Base-by-base conservation (phyloP, 192 early-diverging fungal genomes). In the Coemansia sp. region DNA sequence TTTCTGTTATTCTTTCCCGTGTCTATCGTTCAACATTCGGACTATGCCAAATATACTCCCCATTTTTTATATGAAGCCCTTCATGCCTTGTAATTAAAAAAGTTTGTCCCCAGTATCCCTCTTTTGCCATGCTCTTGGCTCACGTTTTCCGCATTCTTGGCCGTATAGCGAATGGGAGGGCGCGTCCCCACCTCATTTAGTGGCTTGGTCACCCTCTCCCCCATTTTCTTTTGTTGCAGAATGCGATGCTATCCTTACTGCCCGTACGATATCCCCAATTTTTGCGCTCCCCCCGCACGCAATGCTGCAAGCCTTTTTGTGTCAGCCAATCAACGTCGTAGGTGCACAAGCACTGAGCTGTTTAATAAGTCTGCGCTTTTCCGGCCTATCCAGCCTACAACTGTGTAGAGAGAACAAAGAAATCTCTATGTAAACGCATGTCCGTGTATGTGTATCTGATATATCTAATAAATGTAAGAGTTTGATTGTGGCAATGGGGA, bases 81-180 rank as follows among this genome's bases (percentile, higher is more conserved):
- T 7, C 24, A 27, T 14, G 24, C 46, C 15, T 27, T 11, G 15
- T 50, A 50, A 50, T 50, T 50, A 29, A 27, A 50, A 29, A 50
- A 50, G 27, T 27, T 4, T 50, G 24, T 50, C 46, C 46, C 46
- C 27, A 22, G 12, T 5, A 11, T 27, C 46, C 46, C 46, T 27
- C 24, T 50, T 50, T 50, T 24, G 17, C 27, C 26, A 24, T 27
- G 24, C 15, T 29, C 46, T 50, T 50, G 46, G 22, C 46, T 27
- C 46, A n/a, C 46, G 15, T 50, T 50, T 46, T 26, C n/a, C 46
- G 46, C 46, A 50, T 50, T 50, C 46, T 50, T 24, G 46, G 46
- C 46, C 24, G 8, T 24, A 12, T 0, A 18, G 8, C 11, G 5
- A 26, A 29, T n/a, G 24, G 46, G 46, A 19, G 46, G 46, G 27